phyloP scores from a whole-genome alignment of 805 yeast species.

The Suhomyces emberorum region DNA sequence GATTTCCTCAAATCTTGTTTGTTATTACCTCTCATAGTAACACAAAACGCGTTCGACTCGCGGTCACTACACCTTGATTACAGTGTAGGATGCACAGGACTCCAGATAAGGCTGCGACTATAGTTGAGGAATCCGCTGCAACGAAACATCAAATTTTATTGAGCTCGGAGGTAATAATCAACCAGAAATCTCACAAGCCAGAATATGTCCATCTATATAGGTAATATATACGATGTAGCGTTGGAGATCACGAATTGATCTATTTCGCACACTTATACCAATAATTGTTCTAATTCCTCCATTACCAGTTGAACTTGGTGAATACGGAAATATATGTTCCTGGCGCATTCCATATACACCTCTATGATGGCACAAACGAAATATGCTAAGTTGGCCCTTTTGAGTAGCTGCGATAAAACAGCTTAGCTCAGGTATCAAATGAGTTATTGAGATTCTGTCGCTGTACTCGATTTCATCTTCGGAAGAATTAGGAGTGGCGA shows the following conservation, averaged over 20 bases:
- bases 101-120: no score
- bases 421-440: conserved; percentile 34
- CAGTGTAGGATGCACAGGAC: no score
- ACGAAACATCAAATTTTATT: no score
- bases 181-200: no score
- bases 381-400: conserved; percentile 34
- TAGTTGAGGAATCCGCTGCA: no score
- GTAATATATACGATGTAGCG: conserved; percentile 30
- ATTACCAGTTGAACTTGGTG: conserved; percentile 23
- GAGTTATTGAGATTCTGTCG: conserved; percentile 35
- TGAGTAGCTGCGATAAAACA: conserved; percentile 35
- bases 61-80: no score
- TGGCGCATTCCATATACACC: conserved; percentile 43
- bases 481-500: conserved; percentile 33
- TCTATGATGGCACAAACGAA: conserved; percentile 34
- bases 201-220: conserved; percentile 33
- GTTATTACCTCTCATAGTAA: not conserved
- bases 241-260: conserved; percentile 19
- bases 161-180: no score
- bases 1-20: no score
- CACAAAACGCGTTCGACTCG: conserved; percentile 14
- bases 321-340: conserved; percentile 40
- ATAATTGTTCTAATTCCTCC: conserved; percentile 30
- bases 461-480: conserved; percentile 34
- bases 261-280: conserved; percentile 29